Evolutionary conservation across 164 flowering plant species (phyloP), one percentile per base, ranked within the genome.

Genomic region (Akebia trifoliata): DNA sequence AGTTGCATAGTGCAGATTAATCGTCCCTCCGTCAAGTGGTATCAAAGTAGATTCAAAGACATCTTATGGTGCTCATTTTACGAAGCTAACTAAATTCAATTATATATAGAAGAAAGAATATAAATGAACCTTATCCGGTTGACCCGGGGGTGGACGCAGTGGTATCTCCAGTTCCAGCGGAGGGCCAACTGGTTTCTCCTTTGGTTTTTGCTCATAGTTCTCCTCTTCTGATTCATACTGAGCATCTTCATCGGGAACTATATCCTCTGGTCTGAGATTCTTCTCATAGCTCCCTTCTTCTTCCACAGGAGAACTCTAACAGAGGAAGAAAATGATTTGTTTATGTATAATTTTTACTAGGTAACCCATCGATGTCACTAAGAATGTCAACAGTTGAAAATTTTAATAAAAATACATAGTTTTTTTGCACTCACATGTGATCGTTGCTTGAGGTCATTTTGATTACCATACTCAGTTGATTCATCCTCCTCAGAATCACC

Each of bases 401-500:
- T 20, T 43, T 1, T 12, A 4, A 2, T 7, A 29, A 32, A 44
- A 45, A 21, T 22, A 20, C 2, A 5, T 29, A 54, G 28, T 25
- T 26, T 4, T 51, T 40, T 37, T 6, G 8, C 36, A 70, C 85
- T 69, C 72, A 87, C 93, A 75, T 71, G 77, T 56, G 72, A 57
- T 59, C 82, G 90, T 45, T 72, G 79, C 57, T 85, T 90, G 28
- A 69, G 72, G 25, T 80, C 75, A 77, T 80, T 78, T 50, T 54
- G 85, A 61, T 66, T 80, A 40, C 65, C 86, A 75, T 77, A 87
- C 0, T 72, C 95, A 30, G 70, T 87, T 14, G 61, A 79, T 50
- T 87, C 94, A 64, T 93, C 99, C 36, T 94, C 99, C 43, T 93
- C 99, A 56, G 97, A 94, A 54, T 87, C 96, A 35, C 99, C 99